Percentiles rank a stretch among this genome's conserved stretches.
phyloP scores from a whole-genome alignment of 352 stramenopile species.

The Phytophthora kernoviae region DNA sequence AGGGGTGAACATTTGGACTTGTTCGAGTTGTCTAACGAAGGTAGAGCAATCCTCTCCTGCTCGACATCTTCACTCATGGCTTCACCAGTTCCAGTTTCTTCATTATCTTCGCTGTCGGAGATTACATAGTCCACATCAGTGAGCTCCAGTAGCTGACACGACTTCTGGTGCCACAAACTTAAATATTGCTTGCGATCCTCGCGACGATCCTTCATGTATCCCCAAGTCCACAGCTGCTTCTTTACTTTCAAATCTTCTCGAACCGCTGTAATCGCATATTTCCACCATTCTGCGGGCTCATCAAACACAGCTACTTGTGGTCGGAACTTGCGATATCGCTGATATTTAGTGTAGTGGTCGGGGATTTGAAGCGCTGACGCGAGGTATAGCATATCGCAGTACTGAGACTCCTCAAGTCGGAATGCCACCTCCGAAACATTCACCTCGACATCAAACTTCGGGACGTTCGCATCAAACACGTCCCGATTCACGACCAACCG shows the following conservation, averaged over 20 bases:
- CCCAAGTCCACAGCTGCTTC: slow-evolving; percentile 77
- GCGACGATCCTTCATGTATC: slow-evolving; percentile 82
- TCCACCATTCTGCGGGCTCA: slow-evolving; percentile 74
- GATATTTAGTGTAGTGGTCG: slow-evolving; percentile 78
- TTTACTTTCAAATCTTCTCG: slow-evolving; percentile 66
- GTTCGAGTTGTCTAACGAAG: slow-evolving; percentile 11
- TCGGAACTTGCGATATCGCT: slow-evolving; percentile 77
- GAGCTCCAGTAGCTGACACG: slow-evolving; percentile 33
- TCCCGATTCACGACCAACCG: slow-evolving; percentile 86
- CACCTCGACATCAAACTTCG: slow-evolving; percentile 85
- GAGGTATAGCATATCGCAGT: slow-evolving; percentile 87
- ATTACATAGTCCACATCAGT: slow-evolving; percentile 39
- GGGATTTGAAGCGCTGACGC: slow-evolving; percentile 71
- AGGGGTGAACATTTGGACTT: slow-evolving; percentile 20
- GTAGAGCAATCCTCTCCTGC: slow-evolving; percentile 4
- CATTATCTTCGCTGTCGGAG: slow-evolving; percentile 69
- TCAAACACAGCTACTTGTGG: slow-evolving; percentile 59
- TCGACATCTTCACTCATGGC: slow-evolving; percentile 24
- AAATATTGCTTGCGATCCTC: slow-evolving; percentile 79
- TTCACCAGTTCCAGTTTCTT: slow-evolving; percentile 30
- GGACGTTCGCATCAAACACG: slow-evolving; percentile 70
- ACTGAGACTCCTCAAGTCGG: slow-evolving; percentile 86
- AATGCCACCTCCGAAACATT: slow-evolving; percentile 80
- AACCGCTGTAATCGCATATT: slow-evolving; percentile 75
- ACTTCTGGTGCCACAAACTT: slow-evolving; percentile 62